Conservation (phyloP, 1,284 basidiomycete genomes). For the Leccinum pachyderme region DNA sequence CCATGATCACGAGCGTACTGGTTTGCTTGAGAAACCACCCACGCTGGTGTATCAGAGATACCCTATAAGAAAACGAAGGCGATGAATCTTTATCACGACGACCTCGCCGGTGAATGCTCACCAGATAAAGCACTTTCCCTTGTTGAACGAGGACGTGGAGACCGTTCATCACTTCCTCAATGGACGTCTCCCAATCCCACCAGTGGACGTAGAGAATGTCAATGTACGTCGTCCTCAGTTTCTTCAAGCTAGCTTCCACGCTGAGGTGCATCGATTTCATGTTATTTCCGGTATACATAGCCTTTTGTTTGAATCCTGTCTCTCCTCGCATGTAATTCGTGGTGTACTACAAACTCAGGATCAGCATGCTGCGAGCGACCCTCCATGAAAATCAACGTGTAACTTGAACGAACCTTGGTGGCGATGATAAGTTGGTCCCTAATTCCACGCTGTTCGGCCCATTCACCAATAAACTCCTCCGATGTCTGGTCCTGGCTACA, state of each 20-base stretch:
- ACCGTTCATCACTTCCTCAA: conserved; percentile 45
- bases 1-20: conserved; percentile 40
- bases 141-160: conserved; percentile 40
- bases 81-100: too few species aligned
- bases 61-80: conserved; percentile 12
- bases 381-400: not conserved
- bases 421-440: conserved; percentile 47
- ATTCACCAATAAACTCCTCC: conserved; percentile 46
- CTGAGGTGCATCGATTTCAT: conserved; percentile 32
- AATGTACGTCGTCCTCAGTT: conserved; percentile 40
- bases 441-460: conserved; percentile 42
- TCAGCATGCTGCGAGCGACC: not conserved
- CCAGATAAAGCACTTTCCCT: conserved; percentile 47
- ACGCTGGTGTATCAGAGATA: conserved; percentile 42
- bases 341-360: conserved; percentile 27
- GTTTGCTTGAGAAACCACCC: conserved; percentile 39
- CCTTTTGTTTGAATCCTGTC: conserved; percentile 19
- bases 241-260: conserved; percentile 38
- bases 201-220: conserved; percentile 39
- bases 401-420: conserved; percentile 37
- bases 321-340: conserved; percentile 28
- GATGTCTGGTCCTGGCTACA: conserved; percentile 40
- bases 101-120: conserved; percentile 6
- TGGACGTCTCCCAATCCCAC: conserved; percentile 39
- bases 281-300: conserved; percentile 38